Base-by-base conservation (phyloP, 2,329 filamentous ascomycete species). In the Didymella pomorum region DNA sequence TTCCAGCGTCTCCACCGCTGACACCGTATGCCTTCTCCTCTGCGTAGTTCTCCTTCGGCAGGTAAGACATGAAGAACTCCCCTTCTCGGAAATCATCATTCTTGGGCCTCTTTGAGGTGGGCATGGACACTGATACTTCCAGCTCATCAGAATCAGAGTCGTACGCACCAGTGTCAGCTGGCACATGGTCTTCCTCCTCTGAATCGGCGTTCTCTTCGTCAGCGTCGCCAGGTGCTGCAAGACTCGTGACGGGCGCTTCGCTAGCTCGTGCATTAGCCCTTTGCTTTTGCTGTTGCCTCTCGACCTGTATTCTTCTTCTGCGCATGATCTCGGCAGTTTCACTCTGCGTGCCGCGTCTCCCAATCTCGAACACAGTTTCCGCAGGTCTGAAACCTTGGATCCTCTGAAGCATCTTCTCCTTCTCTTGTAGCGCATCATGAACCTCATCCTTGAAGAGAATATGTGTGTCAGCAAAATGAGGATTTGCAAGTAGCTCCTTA, bases 341-440 rank as follows among this genome's bases (percentile, higher is more conserved):
- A 39, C 70, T 71, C 47, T 81, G 82, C 2, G 81, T 83, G 64
- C 88, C 89, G 60, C 88, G 86, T 66, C 89, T 87, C 7, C 91
- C 90, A 62, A 97, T 89, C 77, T 99, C 95, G 68, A 99, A 99
- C n/a, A 99, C 92, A 0, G 94, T 98, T 78, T 99, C 95, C 42
- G 89, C 84, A 0, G 96, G 95, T 67, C 92, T 87, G 79, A 95
- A 99, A 2, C 90, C 89, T 69, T 92, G 93, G 56, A 99, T 92
- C 58, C 89, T 87, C 29, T 92, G 92, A 28, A 99, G 82, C 91
- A 99, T 96, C 49, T 90, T 88, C 47, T 93, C 87, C 29, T 93
- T 86, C 47, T 91, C 88, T 59, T 85, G 81, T 55, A 87, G 84
- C 0, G 84, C 85, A 50, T 89, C 86, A 52, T 89, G 83, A 33